These are phyloP conservation scores for Streptanthus diversifolius DNA, from an alignment of 345 rosid genomes.

Conservation along the genomic window DNA sequence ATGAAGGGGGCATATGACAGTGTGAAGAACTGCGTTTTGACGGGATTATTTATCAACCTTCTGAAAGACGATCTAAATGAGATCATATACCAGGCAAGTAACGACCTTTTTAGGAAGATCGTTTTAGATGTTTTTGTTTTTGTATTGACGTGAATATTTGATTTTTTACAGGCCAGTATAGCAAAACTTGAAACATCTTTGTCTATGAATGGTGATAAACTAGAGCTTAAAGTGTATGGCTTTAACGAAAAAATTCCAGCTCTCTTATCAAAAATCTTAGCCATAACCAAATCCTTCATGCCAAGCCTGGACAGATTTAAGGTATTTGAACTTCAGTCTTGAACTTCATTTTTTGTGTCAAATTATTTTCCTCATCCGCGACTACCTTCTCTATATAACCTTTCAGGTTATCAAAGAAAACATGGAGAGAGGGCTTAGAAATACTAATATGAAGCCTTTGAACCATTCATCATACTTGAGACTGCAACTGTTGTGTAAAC, in stretches of 20 bases:
- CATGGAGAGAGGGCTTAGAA: slow-evolving; percentile 69
- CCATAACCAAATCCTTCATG: slow-evolving; percentile 63
- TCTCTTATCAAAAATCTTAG: slow-evolving; percentile 69
- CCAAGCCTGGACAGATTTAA: slow-evolving; percentile 78
- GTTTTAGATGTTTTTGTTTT: slow-evolving; percentile 17
- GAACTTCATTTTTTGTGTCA: neutral
- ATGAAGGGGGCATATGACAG: slow-evolving; percentile 70
- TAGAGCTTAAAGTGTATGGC: slow-evolving; percentile 89
- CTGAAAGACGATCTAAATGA: slow-evolving; percentile 94
- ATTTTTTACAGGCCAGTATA: slow-evolving; percentile 72
- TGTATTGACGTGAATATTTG: slow-evolving; percentile 11
- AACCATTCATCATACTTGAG: slow-evolving; percentile 85
- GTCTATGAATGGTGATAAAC: slow-evolving; percentile 60
- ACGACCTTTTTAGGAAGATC: neutral
- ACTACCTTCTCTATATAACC: slow-evolving; percentile 2
- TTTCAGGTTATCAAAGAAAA: slow-evolving; percentile 87
- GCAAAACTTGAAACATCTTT: slow-evolving; percentile 90
- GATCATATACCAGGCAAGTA: slow-evolving; percentile 77
- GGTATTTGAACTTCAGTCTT: slow-evolving; percentile 37
- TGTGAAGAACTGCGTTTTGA: slow-evolving; percentile 66
- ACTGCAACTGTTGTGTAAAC: slow-evolving; percentile 76
- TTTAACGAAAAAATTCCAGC: slow-evolving; percentile 80
- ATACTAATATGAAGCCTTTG: slow-evolving; percentile 85
- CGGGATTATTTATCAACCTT: slow-evolving; percentile 78
- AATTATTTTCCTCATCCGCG: neutral